phyloP scores from a whole-genome alignment of 2,329 filamentous ascomycete genomes.

The Nothopassalora personata region DNA sequence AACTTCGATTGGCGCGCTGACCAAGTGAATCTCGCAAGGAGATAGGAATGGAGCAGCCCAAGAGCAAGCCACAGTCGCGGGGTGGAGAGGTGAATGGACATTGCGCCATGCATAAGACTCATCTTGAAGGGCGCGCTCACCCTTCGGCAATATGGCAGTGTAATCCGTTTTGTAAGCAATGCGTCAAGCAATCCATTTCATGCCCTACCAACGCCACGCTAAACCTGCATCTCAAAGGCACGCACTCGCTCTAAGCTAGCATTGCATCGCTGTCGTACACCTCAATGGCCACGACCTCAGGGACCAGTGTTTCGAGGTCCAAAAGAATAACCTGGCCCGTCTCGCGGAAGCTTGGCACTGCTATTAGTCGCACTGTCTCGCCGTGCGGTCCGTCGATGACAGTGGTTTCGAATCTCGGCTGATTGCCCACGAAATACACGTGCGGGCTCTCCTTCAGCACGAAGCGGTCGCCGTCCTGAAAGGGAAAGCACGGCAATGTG shows the following conservation, averaged over 20 bases:
- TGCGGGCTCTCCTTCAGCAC: conserved; percentile 82
- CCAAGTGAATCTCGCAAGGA: no score
- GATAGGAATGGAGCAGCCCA: no score
- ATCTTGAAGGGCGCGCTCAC: no score
- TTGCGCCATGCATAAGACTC: no score
- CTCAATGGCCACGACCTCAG: conserved; percentile 61
- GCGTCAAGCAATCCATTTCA: no score
- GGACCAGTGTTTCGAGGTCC: conserved; percentile 78
- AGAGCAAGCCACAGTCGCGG: no score
- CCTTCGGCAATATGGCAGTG: no score
- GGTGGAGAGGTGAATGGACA: no score
- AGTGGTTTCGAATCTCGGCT: conserved; percentile 58
- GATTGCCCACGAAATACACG: conserved; percentile 68
- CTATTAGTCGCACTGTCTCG: conserved; percentile 70
- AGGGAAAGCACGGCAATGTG: conserved; percentile 94
- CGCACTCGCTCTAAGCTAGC: not conserved
- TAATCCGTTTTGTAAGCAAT: no score
- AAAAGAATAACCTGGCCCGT: conserved; percentile 77
- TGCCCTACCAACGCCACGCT: no score
- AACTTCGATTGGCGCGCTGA: no score
- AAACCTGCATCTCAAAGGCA: no score
- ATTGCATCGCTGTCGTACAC: conserved; percentile 25
- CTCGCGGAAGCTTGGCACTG: conserved; percentile 74
- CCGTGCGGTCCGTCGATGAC: conserved; percentile 51
- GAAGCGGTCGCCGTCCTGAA: conserved; percentile 88